A percentile compares a stretch with the other conserved stretches of the same genome.
phyloP scores from a whole-genome alignment of 1,284 basidiomycete genomes.

The Peniophora sp. region DNA sequence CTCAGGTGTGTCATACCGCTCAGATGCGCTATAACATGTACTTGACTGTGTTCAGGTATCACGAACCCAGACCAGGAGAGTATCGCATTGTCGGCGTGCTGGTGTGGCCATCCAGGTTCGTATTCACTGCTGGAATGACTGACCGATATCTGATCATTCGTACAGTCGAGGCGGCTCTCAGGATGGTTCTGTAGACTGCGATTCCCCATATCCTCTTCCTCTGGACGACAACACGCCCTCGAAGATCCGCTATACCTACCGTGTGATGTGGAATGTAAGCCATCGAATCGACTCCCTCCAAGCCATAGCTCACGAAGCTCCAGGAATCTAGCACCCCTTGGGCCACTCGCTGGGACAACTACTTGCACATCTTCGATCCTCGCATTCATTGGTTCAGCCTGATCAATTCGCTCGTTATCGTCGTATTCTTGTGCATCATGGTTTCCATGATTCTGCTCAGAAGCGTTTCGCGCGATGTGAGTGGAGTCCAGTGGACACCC shows the following conservation, averaged over 20 bases:
- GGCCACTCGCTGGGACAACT: constrained; percentile 96
- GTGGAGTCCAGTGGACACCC: constrained; percentile 29
- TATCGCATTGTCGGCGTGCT: constrained; percentile 87
- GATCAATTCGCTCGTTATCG: constrained; percentile 89
- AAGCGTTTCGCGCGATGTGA: constrained; percentile 82
- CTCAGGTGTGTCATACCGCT: constrained; percentile 42
- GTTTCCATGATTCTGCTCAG: constrained; percentile 87
- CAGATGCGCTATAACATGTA: background rate
- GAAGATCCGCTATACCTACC: constrained; percentile 84
- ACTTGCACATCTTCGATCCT: constrained; percentile 38
- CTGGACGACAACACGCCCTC: constrained; percentile 60
- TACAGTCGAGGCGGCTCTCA: constrained; percentile 55
- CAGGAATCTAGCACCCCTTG: constrained; percentile 82
- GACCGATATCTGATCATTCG: constrained; percentile 1
- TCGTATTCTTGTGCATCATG: constrained; percentile 87
- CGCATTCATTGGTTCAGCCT: constrained; percentile 90
- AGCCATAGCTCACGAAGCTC: background rate
- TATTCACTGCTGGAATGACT: constrained; percentile 1
- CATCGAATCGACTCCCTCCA: background rate
- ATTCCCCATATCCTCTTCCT: constrained; percentile 36
- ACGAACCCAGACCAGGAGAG: constrained; percentile 58
- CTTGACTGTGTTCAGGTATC: constrained; percentile 62
- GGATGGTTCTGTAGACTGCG: constrained; percentile 32
- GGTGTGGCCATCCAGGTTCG: constrained; percentile 81
- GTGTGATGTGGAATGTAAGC: constrained; percentile 79